Conservation (phyloP, 2,329 filamentous ascomycete genomes). For the Shiraia bambusicola region DNA sequence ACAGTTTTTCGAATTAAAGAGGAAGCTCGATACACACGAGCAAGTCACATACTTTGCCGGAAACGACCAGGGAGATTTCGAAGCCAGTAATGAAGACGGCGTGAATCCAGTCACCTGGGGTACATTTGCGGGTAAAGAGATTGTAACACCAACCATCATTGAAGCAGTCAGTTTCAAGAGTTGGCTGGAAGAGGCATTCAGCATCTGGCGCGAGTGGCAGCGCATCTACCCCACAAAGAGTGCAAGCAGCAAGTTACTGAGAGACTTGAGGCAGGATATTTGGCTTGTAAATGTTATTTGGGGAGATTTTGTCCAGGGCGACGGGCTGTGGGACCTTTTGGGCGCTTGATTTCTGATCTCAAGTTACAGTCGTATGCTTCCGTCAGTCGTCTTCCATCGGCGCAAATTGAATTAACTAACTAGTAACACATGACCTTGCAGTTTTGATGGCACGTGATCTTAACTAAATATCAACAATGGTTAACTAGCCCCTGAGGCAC, state of each 20-base stretch:
- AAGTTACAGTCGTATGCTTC: no score
- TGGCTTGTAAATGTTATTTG: slow-evolving; percentile 93
- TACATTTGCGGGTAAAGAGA: slow-evolving; percentile 92
- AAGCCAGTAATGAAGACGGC: slow-evolving; percentile 63
- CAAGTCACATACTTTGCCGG: slow-evolving; percentile 85
- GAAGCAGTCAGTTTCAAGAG: slow-evolving; percentile 91
- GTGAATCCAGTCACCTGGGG: slow-evolving; percentile 98
- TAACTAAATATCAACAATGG: no score
- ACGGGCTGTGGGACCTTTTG: slow-evolving; percentile 72
- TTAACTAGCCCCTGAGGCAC: no score
- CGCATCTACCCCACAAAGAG: slow-evolving; percentile 78
- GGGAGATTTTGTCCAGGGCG: slow-evolving; percentile 70
- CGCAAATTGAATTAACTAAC: not conserved
- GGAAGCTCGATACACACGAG: slow-evolving; percentile 65
- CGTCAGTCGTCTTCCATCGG: no score
- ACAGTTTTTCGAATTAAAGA: slow-evolving; percentile 70
- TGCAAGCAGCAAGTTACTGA: slow-evolving; percentile 70
- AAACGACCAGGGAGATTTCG: slow-evolving; percentile 75
- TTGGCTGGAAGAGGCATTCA: slow-evolving; percentile 94
- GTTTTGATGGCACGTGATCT: no score
- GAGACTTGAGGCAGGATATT: slow-evolving; percentile 65
- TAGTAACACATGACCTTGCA: no score
- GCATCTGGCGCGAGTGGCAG: slow-evolving; percentile 93
- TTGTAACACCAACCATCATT: slow-evolving; percentile 93
- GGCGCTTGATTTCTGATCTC: no score